These are phyloP conservation scores for Brassica balearica DNA, from an alignment of 441 rosid species.

Conservation along the genomic window DNA sequence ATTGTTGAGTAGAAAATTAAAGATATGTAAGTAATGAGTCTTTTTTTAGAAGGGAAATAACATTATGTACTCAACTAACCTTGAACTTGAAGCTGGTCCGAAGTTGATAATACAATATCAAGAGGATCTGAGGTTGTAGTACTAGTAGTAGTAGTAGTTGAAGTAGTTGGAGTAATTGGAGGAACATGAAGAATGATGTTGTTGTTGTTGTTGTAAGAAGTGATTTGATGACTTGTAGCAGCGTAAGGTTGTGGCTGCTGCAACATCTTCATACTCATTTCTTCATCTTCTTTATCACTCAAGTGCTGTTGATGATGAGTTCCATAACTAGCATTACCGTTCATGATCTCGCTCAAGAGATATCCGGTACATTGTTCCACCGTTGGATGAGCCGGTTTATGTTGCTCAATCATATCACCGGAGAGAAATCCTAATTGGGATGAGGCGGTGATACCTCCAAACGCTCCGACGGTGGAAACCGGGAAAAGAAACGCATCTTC, in stretches of 20 bases:
- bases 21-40: background rate
- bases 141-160: conserved; percentile 38
- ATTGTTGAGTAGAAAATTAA: conserved; percentile 7
- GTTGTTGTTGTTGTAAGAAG: conserved; percentile 34
- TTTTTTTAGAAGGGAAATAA: background rate
- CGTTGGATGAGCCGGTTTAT: conserved; percentile 28
- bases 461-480: conserved; percentile 44
- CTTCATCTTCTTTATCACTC: conserved; percentile 51
- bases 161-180: conserved; percentile 45
- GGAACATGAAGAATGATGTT: conserved; percentile 47
- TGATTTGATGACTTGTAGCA: conserved; percentile 23
- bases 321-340: conserved; percentile 43
- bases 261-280: conserved; percentile 54
- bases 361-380: conserved; percentile 75
- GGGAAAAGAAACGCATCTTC: conserved; percentile 68
- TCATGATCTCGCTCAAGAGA: conserved; percentile 69
- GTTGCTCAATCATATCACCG: conserved; percentile 48
- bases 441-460: conserved; percentile 40
- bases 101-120: conserved; percentile 54
- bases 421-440: conserved; percentile 61
- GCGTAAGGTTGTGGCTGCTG: conserved; percentile 47
- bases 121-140: conserved; percentile 43
- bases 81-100: conserved; percentile 51
- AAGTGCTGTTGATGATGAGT: conserved; percentile 32
- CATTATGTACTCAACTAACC: conserved; percentile 50